Percentiles rank a stretch among this genome's conserved stretches.
Conservation (phyloP, 2,329 filamentous ascomycete genomes). For the Phialocephala sp. region DNA sequence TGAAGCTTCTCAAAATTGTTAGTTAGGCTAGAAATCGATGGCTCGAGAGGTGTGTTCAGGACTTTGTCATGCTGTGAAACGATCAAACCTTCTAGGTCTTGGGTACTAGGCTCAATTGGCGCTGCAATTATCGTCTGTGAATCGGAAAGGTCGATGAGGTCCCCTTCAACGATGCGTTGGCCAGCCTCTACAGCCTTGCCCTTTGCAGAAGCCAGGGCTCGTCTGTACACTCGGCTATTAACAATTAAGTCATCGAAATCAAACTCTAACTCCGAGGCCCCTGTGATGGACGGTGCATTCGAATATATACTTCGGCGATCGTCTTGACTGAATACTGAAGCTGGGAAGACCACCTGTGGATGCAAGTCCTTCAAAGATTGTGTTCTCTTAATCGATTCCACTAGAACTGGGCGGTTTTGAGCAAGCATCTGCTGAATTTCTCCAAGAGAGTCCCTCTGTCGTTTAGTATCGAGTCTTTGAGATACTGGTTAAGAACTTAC, state of each 20-base stretch:
- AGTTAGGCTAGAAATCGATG: too few relatives aligned
- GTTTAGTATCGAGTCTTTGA: background rate
- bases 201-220: background rate
- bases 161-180: background rate
- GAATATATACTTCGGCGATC: conserved; percentile 7
- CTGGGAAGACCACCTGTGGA: background rate
- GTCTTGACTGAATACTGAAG: conserved; percentile 5
- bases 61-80: background rate
- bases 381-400: background rate
- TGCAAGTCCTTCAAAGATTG: background rate
- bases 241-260: conserved; percentile 7
- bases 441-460: conserved; percentile 1
- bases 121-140: background rate
- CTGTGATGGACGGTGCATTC: background rate
- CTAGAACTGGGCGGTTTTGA: background rate
- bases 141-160: conserved; percentile 9
- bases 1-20: too few relatives aligned
- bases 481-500: background rate
- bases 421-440: background rate
- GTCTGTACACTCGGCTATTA: conserved; percentile 2
- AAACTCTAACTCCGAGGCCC: conserved; percentile 8
- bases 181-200: background rate
- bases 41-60: too few relatives aligned
- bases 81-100: conserved; percentile 1
- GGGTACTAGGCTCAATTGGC: background rate